Conservation (phyloP, 2,329 filamentous ascomycete genomes). For the Calonectria pteridis region DNA sequence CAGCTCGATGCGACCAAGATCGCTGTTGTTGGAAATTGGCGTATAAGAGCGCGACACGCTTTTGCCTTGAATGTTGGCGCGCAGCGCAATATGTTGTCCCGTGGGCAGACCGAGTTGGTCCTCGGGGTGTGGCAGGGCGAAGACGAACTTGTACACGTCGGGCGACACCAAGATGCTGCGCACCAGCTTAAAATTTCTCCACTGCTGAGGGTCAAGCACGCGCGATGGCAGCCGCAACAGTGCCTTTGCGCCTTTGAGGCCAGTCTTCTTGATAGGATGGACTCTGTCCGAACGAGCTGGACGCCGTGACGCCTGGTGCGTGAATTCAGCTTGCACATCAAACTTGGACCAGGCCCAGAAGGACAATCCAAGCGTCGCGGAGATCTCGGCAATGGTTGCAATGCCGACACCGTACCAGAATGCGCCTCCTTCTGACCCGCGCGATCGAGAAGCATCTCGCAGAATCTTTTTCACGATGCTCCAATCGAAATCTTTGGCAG, state of each 20-base stretch:
- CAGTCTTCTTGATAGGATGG: not conserved
- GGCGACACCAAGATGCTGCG: not conserved
- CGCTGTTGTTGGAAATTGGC: not conserved
- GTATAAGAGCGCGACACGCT: not conserved
- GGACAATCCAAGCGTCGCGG: not conserved
- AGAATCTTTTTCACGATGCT: not conserved
- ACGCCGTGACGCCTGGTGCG: not conserved
- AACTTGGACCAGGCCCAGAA: not conserved
- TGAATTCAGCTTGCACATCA: not conserved
- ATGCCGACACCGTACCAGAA: not conserved
- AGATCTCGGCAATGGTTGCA: not conserved
- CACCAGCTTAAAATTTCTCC: not conserved
- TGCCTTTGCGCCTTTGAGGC: not conserved
- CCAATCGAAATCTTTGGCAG: not conserved
- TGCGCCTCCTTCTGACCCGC: not conserved
- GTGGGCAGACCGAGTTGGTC: not conserved
- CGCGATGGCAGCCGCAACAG: not conserved
- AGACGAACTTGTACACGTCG: not conserved
- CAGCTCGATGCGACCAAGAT: not conserved
- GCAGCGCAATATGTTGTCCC: constrained; percentile 1
- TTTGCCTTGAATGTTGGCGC: not conserved
- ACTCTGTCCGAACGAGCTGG: not conserved
- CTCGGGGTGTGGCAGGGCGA: not conserved
- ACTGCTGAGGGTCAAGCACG: not conserved
- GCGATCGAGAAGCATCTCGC: not conserved